Conservation (phyloP, 2,329 filamentous ascomycete species). For the Ophiostoma populinum region DNA sequence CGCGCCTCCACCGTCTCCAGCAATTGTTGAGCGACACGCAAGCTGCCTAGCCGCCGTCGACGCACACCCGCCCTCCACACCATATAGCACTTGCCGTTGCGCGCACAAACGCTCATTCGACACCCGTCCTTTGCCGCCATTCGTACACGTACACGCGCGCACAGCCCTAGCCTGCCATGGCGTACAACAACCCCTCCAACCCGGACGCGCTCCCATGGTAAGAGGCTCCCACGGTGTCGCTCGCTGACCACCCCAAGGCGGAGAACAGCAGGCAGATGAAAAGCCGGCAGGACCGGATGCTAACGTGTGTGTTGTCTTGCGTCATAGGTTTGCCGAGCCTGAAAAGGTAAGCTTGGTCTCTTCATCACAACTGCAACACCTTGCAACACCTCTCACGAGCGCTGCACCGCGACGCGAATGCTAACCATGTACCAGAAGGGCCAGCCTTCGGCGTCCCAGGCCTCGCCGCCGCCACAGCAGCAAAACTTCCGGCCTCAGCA, state of each 20-base stretch:
- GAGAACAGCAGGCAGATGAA: neutral
- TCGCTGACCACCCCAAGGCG: too few relatives aligned
- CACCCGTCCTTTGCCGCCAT: too few relatives aligned
- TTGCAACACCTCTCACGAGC: too few relatives aligned
- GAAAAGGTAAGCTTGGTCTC: conserved; percentile 28
- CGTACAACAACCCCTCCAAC: conserved; percentile 86
- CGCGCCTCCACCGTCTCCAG: too few relatives aligned
- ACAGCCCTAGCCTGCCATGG: too few relatives aligned
- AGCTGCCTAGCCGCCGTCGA: too few relatives aligned
- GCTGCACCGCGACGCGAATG: neutral
- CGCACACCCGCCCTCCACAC: too few relatives aligned
- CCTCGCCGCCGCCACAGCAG: conserved; percentile 9
- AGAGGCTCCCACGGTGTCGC: conserved; percentile 16
- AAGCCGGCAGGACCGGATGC: neutral
- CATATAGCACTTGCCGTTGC: too few relatives aligned
- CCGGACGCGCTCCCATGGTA: conserved; percentile 88
- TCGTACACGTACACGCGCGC: too few relatives aligned
- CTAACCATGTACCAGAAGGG: conserved; percentile 17
- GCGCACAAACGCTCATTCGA: too few relatives aligned
- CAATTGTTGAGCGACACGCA: too few relatives aligned
- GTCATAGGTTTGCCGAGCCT: conserved; percentile 31
- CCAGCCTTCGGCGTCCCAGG: conserved; percentile 9
- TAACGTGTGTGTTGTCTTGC: neutral
- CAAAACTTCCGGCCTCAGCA: conserved; percentile 11
- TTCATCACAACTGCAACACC: too few relatives aligned